Evolutionary conservation across 768 basidiomycete species (phyloP), one percentile per base, ranked within the genome.

Genomic region (Amanita thiersii): DNA sequence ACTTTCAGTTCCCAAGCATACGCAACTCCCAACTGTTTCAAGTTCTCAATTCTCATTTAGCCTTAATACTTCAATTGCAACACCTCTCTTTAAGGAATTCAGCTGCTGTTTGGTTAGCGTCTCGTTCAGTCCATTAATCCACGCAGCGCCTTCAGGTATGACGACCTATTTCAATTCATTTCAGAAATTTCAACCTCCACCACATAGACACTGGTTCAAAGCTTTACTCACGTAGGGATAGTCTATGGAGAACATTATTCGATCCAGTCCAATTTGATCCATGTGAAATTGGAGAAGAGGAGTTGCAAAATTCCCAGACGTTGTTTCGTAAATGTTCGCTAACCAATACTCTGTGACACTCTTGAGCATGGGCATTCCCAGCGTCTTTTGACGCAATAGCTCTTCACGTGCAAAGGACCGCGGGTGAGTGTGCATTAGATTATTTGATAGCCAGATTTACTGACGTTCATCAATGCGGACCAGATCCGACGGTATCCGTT

Each of bases 401-500:
- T 63, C 66, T 68, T 39, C 8, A n/a, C 17, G n/a, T 24, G 14
- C 8, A 37, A n/a, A n/a, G n/a, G n/a, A n/a, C n/a, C n/a, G n/a
- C n/a, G n/a, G n/a, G n/a, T n/a, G 20, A 20, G 4, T 0, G 2
- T 2, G 43, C 15, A 18, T 4, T 25, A 17, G 31, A 15, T 2
- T 3, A 33, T 31, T 4, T 37, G 8, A 24, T 30, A 14, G 29
- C 5, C n/a, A n/a, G 17, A 29, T 25, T 34, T 11, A 52, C 60
- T 31, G 38, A 68, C 66, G 61, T 23, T 60, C 55, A 33, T 70
- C 62, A 18, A 66, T 66, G 12, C 68, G 58, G 39, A 56, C 48
- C 1, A 70, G 52, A 43, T 70, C 67, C 6, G 67, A 70, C 0
- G 67, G 59, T 19, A 68, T 57, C 11, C 67, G 57, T 47, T 69